Conservation (phyloP, 768 basidiomycete genomes). For the Tylopilus subfusipes region DNA sequence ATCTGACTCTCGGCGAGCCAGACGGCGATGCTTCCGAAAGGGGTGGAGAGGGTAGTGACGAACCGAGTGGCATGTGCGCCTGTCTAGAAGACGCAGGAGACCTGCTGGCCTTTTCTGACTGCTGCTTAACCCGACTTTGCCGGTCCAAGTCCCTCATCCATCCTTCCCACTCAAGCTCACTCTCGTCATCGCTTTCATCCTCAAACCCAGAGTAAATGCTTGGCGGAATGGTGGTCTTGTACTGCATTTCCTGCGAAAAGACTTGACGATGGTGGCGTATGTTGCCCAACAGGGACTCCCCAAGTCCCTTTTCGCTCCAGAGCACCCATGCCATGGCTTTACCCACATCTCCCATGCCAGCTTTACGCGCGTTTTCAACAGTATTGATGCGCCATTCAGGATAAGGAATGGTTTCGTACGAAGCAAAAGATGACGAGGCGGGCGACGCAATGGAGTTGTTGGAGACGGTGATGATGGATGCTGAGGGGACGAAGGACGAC, state of each 20-base stretch:
- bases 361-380: constrained; percentile 48
- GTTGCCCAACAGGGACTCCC: constrained; percentile 19
- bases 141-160: constrained; percentile 59
- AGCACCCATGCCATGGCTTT: constrained; percentile 50
- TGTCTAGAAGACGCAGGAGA: background rate
- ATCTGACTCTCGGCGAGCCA: constrained; percentile 20
- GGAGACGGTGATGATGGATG: constrained; percentile 58
- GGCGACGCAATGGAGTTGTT: constrained; percentile 20
- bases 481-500: constrained; percentile 42
- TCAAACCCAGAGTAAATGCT: constrained; percentile 22
- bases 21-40: constrained; percentile 26
- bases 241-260: constrained; percentile 23
- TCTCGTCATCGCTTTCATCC: constrained; percentile 41
- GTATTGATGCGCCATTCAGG: constrained; percentile 63
- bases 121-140: constrained; percentile 26
- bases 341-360: constrained; percentile 57
- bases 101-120: background rate
- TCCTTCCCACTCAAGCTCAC: constrained; percentile 64
- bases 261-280: constrained; percentile 22
- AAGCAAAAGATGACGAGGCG: constrained; percentile 19
- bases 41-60: constrained; percentile 26
- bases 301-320: constrained; percentile 29
- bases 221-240: constrained; percentile 10
- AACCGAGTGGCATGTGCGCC: background rate
- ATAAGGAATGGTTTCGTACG: constrained; percentile 45